phyloP scores from a whole-genome alignment of 306 rosid species.

The Morella rubra region DNA sequence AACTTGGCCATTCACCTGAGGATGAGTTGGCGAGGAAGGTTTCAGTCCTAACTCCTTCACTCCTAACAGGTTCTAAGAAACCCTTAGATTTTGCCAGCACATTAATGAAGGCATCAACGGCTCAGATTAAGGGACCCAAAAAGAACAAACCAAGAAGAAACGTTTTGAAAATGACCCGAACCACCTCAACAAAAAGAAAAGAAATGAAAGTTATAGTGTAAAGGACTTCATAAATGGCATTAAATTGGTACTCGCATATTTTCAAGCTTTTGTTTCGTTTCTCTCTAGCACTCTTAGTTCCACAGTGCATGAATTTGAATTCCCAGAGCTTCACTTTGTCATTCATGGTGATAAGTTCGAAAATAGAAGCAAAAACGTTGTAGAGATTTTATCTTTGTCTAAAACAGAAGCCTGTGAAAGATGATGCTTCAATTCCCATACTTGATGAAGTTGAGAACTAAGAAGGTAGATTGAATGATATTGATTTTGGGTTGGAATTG shows the following conservation, averaged over 20 bases:
- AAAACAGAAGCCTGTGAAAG: constrained; percentile 23
- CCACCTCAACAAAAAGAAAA: no score
- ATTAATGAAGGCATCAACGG: no score
- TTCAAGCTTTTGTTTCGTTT: no score
- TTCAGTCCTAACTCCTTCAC: no score
- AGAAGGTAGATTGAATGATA: constrained; percentile 40
- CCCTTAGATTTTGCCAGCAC: no score
- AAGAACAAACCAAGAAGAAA: background rate
- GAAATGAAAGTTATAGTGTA: no score
- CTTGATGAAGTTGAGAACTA: constrained; percentile 70
- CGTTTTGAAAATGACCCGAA: background rate
- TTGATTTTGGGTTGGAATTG: background rate
- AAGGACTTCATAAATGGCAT: no score
- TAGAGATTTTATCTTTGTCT: background rate
- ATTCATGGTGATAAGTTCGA: background rate
- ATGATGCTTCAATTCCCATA: constrained; percentile 67
- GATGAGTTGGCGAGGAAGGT: no score
- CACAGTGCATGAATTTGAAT: background rate
- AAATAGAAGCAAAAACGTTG: background rate
- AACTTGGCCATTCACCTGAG: no score
- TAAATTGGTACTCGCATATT: no score
- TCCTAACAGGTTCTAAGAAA: no score
- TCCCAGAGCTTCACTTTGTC: background rate
- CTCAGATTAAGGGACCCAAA: no score
- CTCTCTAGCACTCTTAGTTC: background rate